phyloP scores from a whole-genome alignment of 495 filamentous ascomycete genomes.

The Penicillium verhagenii region DNA sequence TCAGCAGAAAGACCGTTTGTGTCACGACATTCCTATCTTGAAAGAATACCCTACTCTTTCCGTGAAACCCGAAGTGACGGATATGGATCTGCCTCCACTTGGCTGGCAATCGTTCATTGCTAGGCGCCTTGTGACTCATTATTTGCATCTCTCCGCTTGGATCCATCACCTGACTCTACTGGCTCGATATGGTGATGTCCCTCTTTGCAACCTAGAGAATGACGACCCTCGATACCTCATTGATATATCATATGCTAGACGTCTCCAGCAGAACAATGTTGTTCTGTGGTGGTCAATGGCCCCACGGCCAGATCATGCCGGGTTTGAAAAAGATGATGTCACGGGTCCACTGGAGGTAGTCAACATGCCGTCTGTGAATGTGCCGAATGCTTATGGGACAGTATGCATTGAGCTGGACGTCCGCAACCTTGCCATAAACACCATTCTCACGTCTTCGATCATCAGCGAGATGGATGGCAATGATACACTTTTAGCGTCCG shows the following conservation, averaged over 20 bases:
- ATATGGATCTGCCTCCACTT: conserved; percentile 83
- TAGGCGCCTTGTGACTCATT: conserved; percentile 81
- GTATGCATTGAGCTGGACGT: conserved; percentile 96
- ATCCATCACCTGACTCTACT: conserved; percentile 82
- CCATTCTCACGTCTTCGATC: conserved; percentile 93
- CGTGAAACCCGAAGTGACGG: conserved; percentile 75
- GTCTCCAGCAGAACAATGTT: conserved; percentile 87
- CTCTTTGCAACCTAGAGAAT: conserved; percentile 90
- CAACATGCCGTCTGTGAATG: conserved; percentile 90
- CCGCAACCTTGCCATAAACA: conserved; percentile 95
- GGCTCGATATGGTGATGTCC: conserved; percentile 88
- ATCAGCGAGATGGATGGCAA: conserved; percentile 95
- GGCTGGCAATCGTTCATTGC: conserved; percentile 93
- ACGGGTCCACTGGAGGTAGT: conserved; percentile 81
- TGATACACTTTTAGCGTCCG: conserved; percentile 60
- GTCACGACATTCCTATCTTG: conserved; percentile 82
- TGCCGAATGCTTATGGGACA: conserved; percentile 87
- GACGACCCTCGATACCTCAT: conserved; percentile 94
- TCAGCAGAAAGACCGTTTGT: conserved; percentile 72
- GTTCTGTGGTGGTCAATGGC: conserved; percentile 96
- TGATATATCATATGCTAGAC: conserved; percentile 89
- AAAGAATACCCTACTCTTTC: conserved; percentile 81
- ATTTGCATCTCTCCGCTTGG: conserved; percentile 88
- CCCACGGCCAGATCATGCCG: conserved; percentile 88
- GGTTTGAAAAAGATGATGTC: conserved; percentile 92